These are phyloP conservation scores for Pyrus pyrifolia DNA, from an alignment of 306 rosid genomes.

Conservation along the genomic window DNA sequence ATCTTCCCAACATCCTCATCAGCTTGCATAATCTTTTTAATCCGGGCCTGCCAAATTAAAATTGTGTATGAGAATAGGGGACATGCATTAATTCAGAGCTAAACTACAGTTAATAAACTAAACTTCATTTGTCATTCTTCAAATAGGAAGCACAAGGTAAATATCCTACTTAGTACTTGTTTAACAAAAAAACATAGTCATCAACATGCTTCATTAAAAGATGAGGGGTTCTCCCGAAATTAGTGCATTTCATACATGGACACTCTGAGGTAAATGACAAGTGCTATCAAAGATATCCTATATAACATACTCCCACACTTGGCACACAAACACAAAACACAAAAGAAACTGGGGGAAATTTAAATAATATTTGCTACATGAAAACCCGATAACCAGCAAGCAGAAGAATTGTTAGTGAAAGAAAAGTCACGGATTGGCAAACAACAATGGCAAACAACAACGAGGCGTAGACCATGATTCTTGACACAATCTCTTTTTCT, in stretches of 20 bases:
- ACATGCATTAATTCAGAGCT: background rate
- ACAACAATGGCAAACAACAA: background rate
- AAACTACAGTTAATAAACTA: background rate
- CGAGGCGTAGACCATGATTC: background rate
- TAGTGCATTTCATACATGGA: background rate
- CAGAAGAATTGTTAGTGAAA: background rate
- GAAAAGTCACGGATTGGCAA: background rate
- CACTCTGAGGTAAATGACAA: background rate
- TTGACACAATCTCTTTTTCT: background rate
- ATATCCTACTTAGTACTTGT: background rate
- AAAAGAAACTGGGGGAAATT: background rate
- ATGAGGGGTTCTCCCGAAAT: background rate
- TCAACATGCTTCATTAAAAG: background rate
- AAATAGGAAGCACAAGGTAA: background rate
- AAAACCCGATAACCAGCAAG: background rate
- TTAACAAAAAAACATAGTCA: background rate
- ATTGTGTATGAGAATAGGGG: slow-evolving; percentile 17
- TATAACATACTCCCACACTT: background rate
- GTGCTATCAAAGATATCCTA: background rate
- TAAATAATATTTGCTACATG: background rate
- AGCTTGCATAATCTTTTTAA: slow-evolving; percentile 97
- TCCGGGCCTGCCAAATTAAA: slow-evolving; percentile 59
- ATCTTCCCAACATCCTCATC: slow-evolving; percentile 97
- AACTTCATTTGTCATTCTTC: background rate
- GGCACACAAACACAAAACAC: background rate